Evolutionary conservation across 1,284 basidiomycete genomes (phyloP).

Genomic region (Phellopilus nigrolimitatus): DNA sequence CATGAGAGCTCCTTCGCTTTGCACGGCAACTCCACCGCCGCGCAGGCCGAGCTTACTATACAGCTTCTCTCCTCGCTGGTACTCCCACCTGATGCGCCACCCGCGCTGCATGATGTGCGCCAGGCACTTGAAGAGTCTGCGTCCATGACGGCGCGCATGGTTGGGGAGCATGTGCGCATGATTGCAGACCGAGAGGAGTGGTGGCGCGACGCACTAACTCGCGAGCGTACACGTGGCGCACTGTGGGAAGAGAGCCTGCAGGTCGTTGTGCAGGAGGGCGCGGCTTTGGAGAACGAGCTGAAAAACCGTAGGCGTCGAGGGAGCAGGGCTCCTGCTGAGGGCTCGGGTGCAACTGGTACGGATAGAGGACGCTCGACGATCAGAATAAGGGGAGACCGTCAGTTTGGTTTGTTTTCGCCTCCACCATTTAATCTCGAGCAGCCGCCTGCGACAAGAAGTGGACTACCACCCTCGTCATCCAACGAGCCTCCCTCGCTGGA

Average conservation of each 20-base stretch:
- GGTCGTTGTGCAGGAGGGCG: constrained; percentile 83
- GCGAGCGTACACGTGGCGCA: constrained; percentile 60
- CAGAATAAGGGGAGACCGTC: constrained; percentile 3
- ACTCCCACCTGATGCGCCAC: constrained; percentile 31
- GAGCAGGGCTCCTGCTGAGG: constrained; percentile 37
- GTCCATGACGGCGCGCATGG: constrained; percentile 49
- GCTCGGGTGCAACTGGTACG: background rate
- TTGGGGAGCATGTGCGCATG: constrained; percentile 73
- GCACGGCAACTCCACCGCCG: constrained; percentile 68
- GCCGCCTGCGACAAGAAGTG: constrained; percentile 5
- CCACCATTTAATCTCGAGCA: constrained; percentile 9
- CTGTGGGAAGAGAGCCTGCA: constrained; percentile 93
- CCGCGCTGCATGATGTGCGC: constrained; percentile 44
- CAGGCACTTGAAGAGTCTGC: constrained; percentile 65
- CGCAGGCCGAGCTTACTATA: constrained; percentile 76
- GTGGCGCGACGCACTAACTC: constrained; percentile 58
- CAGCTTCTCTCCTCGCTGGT: constrained; percentile 60
- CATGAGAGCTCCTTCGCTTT: constrained; percentile 67
- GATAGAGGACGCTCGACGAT: constrained; percentile 11
- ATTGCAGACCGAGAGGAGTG: constrained; percentile 79
- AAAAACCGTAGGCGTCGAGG: constrained; percentile 55
- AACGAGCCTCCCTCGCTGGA: background rate
- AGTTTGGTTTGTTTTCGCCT: background rate
- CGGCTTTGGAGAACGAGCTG: constrained; percentile 79
- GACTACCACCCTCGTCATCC: background rate